Conservation (phyloP, 306 rosid genomes). For the Vigna reflexopilosa region DNA sequence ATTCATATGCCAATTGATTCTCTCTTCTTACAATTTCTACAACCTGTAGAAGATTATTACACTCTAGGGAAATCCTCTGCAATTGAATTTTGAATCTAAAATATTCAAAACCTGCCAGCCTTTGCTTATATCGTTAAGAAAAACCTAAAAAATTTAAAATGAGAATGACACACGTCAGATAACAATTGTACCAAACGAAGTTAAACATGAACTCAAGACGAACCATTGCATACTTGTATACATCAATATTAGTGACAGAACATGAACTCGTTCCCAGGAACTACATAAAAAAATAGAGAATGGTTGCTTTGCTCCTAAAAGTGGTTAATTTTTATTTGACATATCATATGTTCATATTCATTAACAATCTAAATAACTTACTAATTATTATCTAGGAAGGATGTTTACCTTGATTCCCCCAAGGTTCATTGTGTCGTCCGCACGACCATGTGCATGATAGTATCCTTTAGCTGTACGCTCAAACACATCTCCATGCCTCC, state of each 20-base stretch:
- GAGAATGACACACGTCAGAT: not conserved
- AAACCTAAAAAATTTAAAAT: not conserved
- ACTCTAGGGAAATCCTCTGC: not conserved
- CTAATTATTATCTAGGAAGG: not conserved
- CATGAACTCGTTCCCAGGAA: not conserved
- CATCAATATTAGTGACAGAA: not conserved
- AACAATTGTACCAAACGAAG: not conserved
- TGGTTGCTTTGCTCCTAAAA: constrained; percentile 22
- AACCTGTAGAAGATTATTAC: constrained; percentile 9
- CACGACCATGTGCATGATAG: constrained; percentile 96
- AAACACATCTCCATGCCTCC: constrained; percentile 96
- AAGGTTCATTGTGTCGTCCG: constrained; percentile 97
- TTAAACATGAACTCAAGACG: not conserved
- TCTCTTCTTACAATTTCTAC: not conserved
- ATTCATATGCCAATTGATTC: constrained; percentile 19
- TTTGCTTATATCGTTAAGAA: no score
- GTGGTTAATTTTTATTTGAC: constrained; percentile 9
- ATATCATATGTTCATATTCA: not conserved
- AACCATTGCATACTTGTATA: not conserved
- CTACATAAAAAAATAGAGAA: not conserved
- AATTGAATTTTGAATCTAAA: not conserved
- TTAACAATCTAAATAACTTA: constrained; percentile 25
- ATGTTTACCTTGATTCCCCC: constrained; percentile 92
- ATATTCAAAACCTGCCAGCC: not conserved
- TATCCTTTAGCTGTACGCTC: constrained; percentile 81